Percentiles rank a stretch among this genome's conserved stretches.
phyloP scores from a whole-genome alignment of 352 stramenopile species.

The Phytophthora tubulina region DNA sequence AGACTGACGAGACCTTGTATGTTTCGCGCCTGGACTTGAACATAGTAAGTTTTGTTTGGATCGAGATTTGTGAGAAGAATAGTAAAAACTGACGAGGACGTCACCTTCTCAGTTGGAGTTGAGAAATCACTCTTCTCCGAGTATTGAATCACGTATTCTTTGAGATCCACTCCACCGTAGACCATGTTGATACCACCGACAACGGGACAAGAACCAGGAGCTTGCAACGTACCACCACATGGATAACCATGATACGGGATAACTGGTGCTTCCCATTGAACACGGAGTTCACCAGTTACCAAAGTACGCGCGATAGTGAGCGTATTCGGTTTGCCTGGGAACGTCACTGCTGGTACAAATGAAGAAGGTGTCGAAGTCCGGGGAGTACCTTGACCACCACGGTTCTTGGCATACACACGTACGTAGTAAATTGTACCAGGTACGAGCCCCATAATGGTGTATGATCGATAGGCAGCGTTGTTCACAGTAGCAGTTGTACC shows the following conservation, averaged over 20 bases:
- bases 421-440: conserved; percentile 90
- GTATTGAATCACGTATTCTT: conserved; percentile 95
- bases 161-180: conserved; percentile 89
- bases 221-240: conserved; percentile 66
- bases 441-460: conserved; percentile 85
- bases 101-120: conserved; percentile 71
- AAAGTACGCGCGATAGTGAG: conserved; percentile 46
- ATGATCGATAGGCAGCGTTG: conserved; percentile 68
- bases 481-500: conserved; percentile 67
- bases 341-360: conserved; percentile 60
- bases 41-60: conserved; percentile 77
- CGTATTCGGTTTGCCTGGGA: conserved; percentile 70
- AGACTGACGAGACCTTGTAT: conserved; percentile 62
- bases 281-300: conserved; percentile 45
- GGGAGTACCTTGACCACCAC: conserved; percentile 58
- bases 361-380: conserved; percentile 63
- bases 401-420: conserved; percentile 87
- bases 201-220: conserved; percentile 62
- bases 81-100: conserved; percentile 28
- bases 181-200: conserved; percentile 87
- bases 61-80: conserved; percentile 73
- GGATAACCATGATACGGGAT: conserved; percentile 73
- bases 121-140: conserved; percentile 72
- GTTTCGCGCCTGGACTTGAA: conserved; percentile 88
- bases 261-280: conserved; percentile 68